Base-by-base conservation (phyloP, 2,329 filamentous ascomycete species). In the Truncatella angustata region DNA sequence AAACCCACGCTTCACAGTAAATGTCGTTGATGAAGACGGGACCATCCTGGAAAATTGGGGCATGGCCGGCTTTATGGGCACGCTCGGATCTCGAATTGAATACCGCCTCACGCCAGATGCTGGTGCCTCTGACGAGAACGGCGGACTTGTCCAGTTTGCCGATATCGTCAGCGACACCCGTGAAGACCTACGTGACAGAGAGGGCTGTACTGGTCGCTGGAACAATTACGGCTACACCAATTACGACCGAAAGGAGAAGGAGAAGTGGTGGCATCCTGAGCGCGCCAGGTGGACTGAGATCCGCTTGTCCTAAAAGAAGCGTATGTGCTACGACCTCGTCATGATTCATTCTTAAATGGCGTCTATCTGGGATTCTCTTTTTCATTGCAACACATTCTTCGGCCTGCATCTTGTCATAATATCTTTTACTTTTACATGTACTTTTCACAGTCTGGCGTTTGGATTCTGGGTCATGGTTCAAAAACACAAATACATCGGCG, bases 31-130 rank as follows among this genome's bases (percentile, higher is more conserved):
- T 54, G 79, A 82, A 54, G 66, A 76, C 12, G 81, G 81, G 1
- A 66, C 68, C 1, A 59, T 82, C 1, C 65, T 75, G 1, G 77
- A 85, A 26, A 73, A 75, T 2, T 81, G 79, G 47, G 75, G 74
- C 4, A 68, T 90, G 16, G 83, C 76, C 1, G 80, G 79, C 0
- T 90, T 81, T 62, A 66, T 90, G 5, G 88, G 88, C 14, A 74
- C 75, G 1, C 62, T 84, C 3, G 76, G 73, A 26, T 86, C 82
- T 43, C 68, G 65, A 26, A 84, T 91, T 49, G 63, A 68, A 16
- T 91, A 91, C 61, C 70, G 74, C 36, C 70, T 91, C 10, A 65
- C 71, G 14, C 76, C 87, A 0, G 85, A 88, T 49, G 58, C 65
- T 0, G 82, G 82, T 0, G 79, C 74, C 1, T 72, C 72, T 2